Conservation (phyloP, 352 stramenopile genomes). For the Phytophthora melonis region DNA sequence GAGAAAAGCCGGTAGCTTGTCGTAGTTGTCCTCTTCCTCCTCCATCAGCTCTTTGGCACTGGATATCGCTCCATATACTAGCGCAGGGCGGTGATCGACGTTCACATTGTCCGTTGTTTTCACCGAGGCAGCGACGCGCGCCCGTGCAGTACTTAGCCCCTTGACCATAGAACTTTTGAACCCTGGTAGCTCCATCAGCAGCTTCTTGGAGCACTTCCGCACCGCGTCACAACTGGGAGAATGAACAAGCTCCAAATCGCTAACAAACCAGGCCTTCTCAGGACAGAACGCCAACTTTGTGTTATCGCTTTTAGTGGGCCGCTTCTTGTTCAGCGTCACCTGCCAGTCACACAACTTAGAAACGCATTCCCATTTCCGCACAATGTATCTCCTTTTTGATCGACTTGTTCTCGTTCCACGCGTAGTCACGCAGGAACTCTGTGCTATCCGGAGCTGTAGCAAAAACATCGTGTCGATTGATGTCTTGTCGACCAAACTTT, state of each 20-base stretch:
- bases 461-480: slow-evolving; percentile 8
- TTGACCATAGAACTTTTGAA: slow-evolving; percentile 12
- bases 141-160: neutral
- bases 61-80: neutral
- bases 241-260: neutral
- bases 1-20: neutral
- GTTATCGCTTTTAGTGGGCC: neutral
- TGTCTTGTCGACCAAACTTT: neutral
- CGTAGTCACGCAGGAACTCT: neutral
- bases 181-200: slow-evolving; percentile 4
- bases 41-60: neutral
- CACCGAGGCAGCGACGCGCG: neutral
- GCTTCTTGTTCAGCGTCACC: neutral
- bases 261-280: slow-evolving; percentile 8
- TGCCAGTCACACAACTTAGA: slow-evolving; percentile 6
- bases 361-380: neutral
- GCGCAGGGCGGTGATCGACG: neutral
- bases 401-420: slow-evolving; percentile 18
- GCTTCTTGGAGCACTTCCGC: neutral
- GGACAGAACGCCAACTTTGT: neutral
- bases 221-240: slow-evolving; percentile 3
- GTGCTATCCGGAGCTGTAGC: neutral
- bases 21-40: neutral
- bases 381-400: slow-evolving; percentile 5
- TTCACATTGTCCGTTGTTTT: neutral